Conservation (phyloP, 768 basidiomycete species). For the Tricholoma terreum region DNA sequence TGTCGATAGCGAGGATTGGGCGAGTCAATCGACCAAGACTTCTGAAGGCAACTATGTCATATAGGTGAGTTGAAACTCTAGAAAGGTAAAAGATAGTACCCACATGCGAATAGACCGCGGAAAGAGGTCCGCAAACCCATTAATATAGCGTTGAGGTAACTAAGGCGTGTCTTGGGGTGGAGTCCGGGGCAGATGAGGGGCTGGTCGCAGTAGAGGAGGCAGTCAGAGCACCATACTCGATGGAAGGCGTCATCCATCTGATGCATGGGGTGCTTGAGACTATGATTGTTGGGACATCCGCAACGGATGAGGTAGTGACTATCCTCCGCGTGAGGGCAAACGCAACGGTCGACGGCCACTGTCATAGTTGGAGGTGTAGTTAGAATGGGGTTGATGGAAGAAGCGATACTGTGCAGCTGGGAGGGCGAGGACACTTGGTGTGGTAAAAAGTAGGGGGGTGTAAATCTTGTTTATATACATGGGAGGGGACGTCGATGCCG, state of each 20-base stretch:
- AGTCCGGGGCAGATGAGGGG: constrained; percentile 21
- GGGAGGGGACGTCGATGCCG: constrained; percentile 7
- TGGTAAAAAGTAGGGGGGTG: neutral
- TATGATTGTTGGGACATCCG: constrained; percentile 30
- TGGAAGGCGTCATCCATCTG: constrained; percentile 32
- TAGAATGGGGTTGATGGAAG: neutral
- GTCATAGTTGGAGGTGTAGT: neutral
- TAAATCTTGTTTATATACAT: constrained; percentile 8
- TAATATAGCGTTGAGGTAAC: constrained; percentile 11
- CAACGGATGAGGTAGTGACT: constrained; percentile 32
- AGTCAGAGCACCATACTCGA: constrained; percentile 30
- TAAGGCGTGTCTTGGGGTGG: constrained; percentile 10
- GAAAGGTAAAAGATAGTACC: constrained; percentile 1
- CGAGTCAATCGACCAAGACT: constrained; percentile 2
- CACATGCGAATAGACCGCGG: constrained; percentile 14
- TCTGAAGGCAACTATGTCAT: neutral
- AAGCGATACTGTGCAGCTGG: neutral
- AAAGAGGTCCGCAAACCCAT: constrained; percentile 11
- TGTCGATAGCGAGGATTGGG: constrained; percentile 1
- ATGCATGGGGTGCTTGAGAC: constrained; percentile 27
- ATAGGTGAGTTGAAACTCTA: neutral
- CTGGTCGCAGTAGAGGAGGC: constrained; percentile 26
- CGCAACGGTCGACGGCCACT: constrained; percentile 10
- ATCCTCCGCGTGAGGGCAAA: constrained; percentile 17
- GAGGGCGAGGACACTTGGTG: neutral